Base-by-base conservation (phyloP, 306 rosid species). In the Adenanthera pavonina region DNA sequence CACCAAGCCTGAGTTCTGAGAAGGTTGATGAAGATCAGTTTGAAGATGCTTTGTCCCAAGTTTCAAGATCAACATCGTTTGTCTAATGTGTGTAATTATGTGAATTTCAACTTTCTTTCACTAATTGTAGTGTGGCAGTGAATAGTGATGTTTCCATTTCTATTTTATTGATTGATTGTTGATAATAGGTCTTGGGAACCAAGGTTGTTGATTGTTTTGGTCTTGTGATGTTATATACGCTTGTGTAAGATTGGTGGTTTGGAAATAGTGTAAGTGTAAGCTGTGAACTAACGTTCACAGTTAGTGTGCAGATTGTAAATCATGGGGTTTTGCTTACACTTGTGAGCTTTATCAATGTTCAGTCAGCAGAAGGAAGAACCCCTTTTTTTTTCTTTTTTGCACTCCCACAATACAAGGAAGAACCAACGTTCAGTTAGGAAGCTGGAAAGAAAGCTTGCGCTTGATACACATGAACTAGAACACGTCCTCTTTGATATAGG, bases 11-110 rank as follows among this genome's bases (percentile, higher is more conserved):
- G 94, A 87, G 85, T 78, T 81, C 89, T 35, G 97, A 92, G 54
- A 93, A 90, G 88, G 41, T 69, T 4, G 97, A 92, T 0, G 94
- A 89, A 38, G 94, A 96, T 34, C 88, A 78, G 16, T 87, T 78
- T 34, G 97, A 92, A 78, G 98, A 96, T 78, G 97, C 97, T 14
- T n/a, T 74, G 78, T 89, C 97, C 40, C 90, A 89, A 14, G 92
- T 82, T 70, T 90, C 97, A 0, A 88, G 94, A 83, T 2, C 89
- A 47, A 79, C 82, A 14, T 87, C 95, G 15, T 40, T 62, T 72
- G 96, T 85, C 48, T 94, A 86, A 77, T 74, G 84, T 49, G 71
- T 76, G 83, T 65, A 74, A 49, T 16, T 68, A 17, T 70, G 41
- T 64, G 61, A 74, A 51, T 68, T 78, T 78, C 81, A 52, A 9